Conservation (phyloP, 2,329 filamentous ascomycete genomes). For the Arthrobotrys musiformis region DNA sequence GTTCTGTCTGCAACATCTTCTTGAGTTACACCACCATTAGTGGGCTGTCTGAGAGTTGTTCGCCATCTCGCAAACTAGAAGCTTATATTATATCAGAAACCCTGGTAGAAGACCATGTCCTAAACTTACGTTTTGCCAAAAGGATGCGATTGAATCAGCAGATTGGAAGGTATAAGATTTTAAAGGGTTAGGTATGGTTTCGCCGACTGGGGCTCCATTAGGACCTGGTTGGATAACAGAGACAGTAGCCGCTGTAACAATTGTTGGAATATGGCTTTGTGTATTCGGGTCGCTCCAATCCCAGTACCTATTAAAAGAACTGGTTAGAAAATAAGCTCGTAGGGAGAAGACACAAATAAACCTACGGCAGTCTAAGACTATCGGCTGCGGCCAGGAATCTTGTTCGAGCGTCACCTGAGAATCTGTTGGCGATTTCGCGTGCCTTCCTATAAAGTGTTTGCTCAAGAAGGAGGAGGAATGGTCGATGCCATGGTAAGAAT, state of each 20-base stretch:
- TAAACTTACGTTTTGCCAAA: slow-evolving; percentile 27
- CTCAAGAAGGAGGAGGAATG: slow-evolving; percentile 60
- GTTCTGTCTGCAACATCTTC: slow-evolving; percentile 28
- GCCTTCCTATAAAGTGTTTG: slow-evolving; percentile 56
- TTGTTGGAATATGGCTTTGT: slow-evolving; percentile 51
- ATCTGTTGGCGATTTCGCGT: slow-evolving; percentile 47
- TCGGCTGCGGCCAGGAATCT: slow-evolving; percentile 55
- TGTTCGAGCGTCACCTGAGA: slow-evolving; percentile 51
- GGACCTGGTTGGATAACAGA: slow-evolving; percentile 49
- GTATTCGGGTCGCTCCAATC: slow-evolving; percentile 57
- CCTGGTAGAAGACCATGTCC: background rate
- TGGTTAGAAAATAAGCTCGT: background rate
- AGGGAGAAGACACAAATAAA: background rate
- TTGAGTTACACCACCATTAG: slow-evolving; percentile 7
- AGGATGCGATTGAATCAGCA: slow-evolving; percentile 29
- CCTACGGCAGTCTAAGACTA: slow-evolving; percentile 58
- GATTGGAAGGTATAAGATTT: slow-evolving; percentile 34
- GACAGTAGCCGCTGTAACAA: slow-evolving; percentile 35
- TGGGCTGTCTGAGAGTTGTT: slow-evolving; percentile 38
- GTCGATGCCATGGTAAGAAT: slow-evolving; percentile 61
- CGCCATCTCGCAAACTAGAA: slow-evolving; percentile 46
- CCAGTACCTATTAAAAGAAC: slow-evolving; percentile 56
- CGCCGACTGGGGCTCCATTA: slow-evolving; percentile 27
- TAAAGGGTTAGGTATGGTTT: slow-evolving; percentile 46
- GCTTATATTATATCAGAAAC: background rate